Conservation (phyloP, 306 rosid species). For the Cyclanthera cordifolia region DNA sequence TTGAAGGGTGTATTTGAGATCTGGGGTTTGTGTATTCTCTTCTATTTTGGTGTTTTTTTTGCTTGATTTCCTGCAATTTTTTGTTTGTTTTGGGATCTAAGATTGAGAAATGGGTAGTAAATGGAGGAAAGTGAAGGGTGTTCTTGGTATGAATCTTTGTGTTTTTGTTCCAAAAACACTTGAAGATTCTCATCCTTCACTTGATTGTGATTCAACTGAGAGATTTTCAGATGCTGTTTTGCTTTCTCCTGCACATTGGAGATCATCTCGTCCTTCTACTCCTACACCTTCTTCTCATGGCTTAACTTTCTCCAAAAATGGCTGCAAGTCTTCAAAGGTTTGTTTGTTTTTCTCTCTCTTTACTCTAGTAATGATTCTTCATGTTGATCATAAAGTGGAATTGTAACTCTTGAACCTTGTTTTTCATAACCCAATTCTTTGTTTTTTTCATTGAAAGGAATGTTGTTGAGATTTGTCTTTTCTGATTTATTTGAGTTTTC, state of each 20-base stretch:
- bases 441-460: background rate
- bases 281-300: slow-evolving; percentile 34
- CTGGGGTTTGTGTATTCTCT: slow-evolving; percentile 41
- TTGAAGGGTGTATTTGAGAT: slow-evolving; percentile 42
- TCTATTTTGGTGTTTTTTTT: slow-evolving; percentile 6
- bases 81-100: slow-evolving; percentile 25
- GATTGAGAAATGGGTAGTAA: slow-evolving; percentile 63
- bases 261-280: slow-evolving; percentile 35
- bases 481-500: background rate
- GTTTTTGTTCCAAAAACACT: slow-evolving; percentile 61
- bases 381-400: background rate
- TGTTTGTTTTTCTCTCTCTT: slow-evolving; percentile 1
- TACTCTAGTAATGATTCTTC: background rate
- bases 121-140: slow-evolving; percentile 88
- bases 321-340: slow-evolving; percentile 48
- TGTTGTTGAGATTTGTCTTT: background rate
- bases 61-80: background rate
- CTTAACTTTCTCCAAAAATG: slow-evolving; percentile 31
- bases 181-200: slow-evolving; percentile 45
- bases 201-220: slow-evolving; percentile 36
- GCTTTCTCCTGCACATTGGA: slow-evolving; percentile 57
- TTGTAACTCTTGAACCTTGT: background rate
- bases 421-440: background rate
- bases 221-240: slow-evolving; percentile 72
- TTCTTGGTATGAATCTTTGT: slow-evolving; percentile 75